Conservation (phyloP, 805 yeast genomes). For the Candida chauliodis region DNA sequence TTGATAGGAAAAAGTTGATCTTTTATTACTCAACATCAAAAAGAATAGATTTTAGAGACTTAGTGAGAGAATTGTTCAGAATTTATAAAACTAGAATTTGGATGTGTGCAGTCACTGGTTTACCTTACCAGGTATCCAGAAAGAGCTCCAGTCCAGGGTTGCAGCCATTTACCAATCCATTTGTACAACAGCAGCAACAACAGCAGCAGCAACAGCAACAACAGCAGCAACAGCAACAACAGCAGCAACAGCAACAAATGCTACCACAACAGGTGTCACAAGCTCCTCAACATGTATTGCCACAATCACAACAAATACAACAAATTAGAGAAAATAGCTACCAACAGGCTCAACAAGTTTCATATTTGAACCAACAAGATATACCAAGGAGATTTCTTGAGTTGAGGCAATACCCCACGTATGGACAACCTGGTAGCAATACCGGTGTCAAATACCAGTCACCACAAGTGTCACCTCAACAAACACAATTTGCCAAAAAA, state of each 20-base stretch:
- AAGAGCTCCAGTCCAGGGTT: conserved; percentile 3
- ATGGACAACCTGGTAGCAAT: background rate
- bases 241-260: conserved; percentile 3
- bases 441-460: background rate
- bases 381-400: conserved; percentile 3
- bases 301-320: too few species aligned
- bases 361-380: conserved; percentile 6
- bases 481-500: background rate
- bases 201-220: conserved; percentile 8
- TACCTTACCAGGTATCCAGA: conserved; percentile 23
- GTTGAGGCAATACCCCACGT: background rate
- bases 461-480: background rate
- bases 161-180: conserved; percentile 4
- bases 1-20: conserved; percentile 73
- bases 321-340: background rate
- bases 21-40: conserved; percentile 61
- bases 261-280: background rate
- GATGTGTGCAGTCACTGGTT: conserved; percentile 67
- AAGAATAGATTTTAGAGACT: conserved; percentile 68
- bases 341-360: conserved; percentile 3
- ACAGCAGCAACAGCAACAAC: conserved; percentile 1
- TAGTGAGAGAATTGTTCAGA: conserved; percentile 70
- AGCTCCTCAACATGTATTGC: too few species aligned
- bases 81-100: conserved; percentile 78
- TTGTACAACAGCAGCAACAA: conserved; percentile 6